Percentiles rank a stretch among this genome's conserved stretches.
These are phyloP conservation scores for Symmetrospora coprosmae DNA, from an alignment of 768 basidiomycete species.

Conservation along the genomic window DNA sequence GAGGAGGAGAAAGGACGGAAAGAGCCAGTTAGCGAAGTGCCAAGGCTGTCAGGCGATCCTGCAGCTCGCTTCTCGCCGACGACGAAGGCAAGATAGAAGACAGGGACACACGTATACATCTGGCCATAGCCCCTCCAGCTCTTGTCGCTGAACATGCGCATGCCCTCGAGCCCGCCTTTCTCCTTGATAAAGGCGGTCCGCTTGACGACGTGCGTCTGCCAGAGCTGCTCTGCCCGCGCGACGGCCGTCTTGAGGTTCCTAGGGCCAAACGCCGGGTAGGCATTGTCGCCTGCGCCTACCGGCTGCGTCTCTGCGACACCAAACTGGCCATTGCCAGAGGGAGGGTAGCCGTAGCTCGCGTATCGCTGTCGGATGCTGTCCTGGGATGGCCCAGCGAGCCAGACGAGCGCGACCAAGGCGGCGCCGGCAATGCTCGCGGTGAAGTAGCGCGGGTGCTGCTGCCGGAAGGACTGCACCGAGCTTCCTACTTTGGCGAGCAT, in stretches of 20 bases:
- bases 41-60: too few species aligned
- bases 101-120: not conserved
- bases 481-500: conserved; percentile 1
- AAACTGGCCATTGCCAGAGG: not conserved
- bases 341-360: not conserved
- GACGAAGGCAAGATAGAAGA: too few species aligned
- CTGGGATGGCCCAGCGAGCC: not conserved
- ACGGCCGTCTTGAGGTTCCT: conserved; percentile 7
- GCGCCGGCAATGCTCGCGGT: not conserved
- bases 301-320: not conserved
- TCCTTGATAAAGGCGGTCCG: not conserved
- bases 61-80: too few species aligned
- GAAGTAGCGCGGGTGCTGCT: conserved; percentile 13
- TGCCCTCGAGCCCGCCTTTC: not conserved
- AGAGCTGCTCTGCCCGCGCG: conserved; percentile 7
- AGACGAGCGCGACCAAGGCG: not conserved
- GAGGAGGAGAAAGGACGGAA: too few species aligned
- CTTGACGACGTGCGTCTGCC: not conserved
- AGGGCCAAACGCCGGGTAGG: conserved; percentile 16
- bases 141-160: conserved; percentile 9
- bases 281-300: not conserved
- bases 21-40: too few species aligned
- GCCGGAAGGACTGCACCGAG: not conserved
- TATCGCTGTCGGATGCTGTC: not conserved
- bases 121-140: conserved; percentile 10